Conservation (phyloP, 1,284 basidiomycete genomes). For the Tilletia caries region DNA sequence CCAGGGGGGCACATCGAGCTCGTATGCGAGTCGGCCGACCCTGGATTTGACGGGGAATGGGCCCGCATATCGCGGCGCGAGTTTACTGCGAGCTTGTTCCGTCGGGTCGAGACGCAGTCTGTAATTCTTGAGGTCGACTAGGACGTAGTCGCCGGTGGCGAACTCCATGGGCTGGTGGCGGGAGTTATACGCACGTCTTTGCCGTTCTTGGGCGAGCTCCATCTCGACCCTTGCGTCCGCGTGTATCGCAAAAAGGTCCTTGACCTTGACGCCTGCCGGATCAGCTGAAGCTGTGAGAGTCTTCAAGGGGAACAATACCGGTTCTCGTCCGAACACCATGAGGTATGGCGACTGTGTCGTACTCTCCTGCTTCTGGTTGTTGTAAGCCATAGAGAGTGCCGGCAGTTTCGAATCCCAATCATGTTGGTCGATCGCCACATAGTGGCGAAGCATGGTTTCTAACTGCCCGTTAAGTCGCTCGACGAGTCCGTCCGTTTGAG, state of each 20-base stretch:
- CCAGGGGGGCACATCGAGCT: background rate
- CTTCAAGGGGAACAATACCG: too few species aligned
- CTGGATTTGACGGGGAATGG: background rate
- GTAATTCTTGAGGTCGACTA: too few species aligned
- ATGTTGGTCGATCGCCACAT: conserved; percentile 21
- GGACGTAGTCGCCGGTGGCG: too few species aligned
- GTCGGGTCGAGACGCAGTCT: too few species aligned
- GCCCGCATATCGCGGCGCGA: background rate
- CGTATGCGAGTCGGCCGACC: background rate
- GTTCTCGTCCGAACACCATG: conserved; percentile 42
- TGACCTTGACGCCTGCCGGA: too few species aligned
- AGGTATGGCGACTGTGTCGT: background rate
- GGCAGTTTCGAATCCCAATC: conserved; percentile 18
- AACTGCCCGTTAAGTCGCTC: background rate
- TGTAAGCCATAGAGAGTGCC: background rate
- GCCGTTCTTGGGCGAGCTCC: too few species aligned
- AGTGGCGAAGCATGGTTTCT: conserved; percentile 39
- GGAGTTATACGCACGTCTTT: too few species aligned
- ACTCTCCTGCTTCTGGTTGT: background rate
- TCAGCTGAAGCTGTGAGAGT: too few species aligned
- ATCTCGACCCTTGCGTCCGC: too few species aligned
- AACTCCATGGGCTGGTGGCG: too few species aligned
- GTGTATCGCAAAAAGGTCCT: too few species aligned
- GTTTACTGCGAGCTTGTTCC: too few species aligned
- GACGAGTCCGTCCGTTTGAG: background rate